Percentiles rank a stretch among this genome's conserved stretches.
phyloP scores from a whole-genome alignment of 805 yeast species.

The Candida dajiaensis region DNA sequence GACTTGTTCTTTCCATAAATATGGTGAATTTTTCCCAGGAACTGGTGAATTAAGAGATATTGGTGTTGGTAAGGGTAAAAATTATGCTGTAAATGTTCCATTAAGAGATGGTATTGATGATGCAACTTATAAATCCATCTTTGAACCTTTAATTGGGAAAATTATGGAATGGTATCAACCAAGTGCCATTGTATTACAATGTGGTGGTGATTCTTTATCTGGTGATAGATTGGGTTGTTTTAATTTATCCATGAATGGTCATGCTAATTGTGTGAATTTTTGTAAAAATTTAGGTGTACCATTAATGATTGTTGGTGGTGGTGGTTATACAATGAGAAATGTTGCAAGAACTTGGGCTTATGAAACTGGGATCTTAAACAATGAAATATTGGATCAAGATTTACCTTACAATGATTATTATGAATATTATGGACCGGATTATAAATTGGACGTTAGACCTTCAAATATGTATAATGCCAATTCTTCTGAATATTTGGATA shows the following conservation, averaged over 20 bases:
- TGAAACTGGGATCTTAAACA: slow-evolving; percentile 79
- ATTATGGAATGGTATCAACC: slow-evolving; percentile 57
- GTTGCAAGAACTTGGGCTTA: slow-evolving; percentile 94
- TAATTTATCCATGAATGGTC: slow-evolving; percentile 86
- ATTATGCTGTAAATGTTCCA: slow-evolving; percentile 88
- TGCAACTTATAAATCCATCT: slow-evolving; percentile 81
- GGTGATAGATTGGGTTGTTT: slow-evolving; percentile 93
- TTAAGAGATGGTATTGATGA: slow-evolving; percentile 94
- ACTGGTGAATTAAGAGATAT: slow-evolving; percentile 89
- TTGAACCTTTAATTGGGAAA: slow-evolving; percentile 85
- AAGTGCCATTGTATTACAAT: slow-evolving; percentile 88
- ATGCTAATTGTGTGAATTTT: slow-evolving; percentile 90
- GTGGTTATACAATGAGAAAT: slow-evolving; percentile 95
- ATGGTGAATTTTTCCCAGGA: slow-evolving; percentile 95
- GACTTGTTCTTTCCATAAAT: slow-evolving; percentile 95
- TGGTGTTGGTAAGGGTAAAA: slow-evolving; percentile 85
- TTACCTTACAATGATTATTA: slow-evolving; percentile 52
- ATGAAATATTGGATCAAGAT: slow-evolving; percentile 54
- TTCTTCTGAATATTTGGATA: slow-evolving; percentile 9
- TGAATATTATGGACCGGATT: slow-evolving; percentile 75
- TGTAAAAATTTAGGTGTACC: slow-evolving; percentile 88
- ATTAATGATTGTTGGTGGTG: slow-evolving; percentile 90
- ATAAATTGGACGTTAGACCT: slow-evolving; percentile 51
- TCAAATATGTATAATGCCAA: slow-evolving; percentile 42
- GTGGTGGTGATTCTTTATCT: slow-evolving; percentile 95